Evolutionary conservation across 768 basidiomycete species (phyloP), one percentile per base, ranked within the genome.

Genomic region (Tephrocybe sp.): DNA sequence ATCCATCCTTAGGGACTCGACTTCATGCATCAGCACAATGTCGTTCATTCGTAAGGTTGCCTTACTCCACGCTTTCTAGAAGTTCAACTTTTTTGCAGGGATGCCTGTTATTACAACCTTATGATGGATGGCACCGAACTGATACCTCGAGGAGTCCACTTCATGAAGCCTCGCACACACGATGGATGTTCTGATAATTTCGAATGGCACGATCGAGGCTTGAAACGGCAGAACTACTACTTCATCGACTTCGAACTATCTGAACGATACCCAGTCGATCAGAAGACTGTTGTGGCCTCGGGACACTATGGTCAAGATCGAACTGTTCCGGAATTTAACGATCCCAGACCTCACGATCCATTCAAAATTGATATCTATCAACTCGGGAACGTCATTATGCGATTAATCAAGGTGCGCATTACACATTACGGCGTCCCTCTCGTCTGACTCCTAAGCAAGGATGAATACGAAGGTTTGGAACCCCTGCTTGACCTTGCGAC

Each of bases 331-430:
- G 51, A 46, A 24, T 31, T 39, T 12, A 26, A 24, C 19, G 44
- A 12, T 18, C 11, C 36, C 5, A n/a, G 28, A n/a, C 51, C 51
- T 12, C 46, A 52, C 18, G 31, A 46, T 41, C 45, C 45, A 15
- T 25, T 25, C 39, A 41, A 41, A 16, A 9, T 41, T 5, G 39
- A 41, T 26, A 25, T 41, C 3, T 41, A 41, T 15, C 39, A 41
- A 25, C 37, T 69, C 0, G 65, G 67, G 3, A 52, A 45, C 13
- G 48, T 54, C 7, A 37, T 65, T 11, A 16, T 48, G 1, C 30
- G 41, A 3, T 26, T 47, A 3, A 36, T 44, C 15, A 21, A 37
- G n/a, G 49, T 50, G 35, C 15, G 9, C n/a, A n/a, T n/a, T n/a
- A n/a, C n/a, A n/a, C n/a, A n/a, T n/a, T n/a, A n/a, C n/a, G n/a